Evolutionary conservation across 441 rosid species (phyloP), one percentile per base, ranked within the genome.

Genomic region (Populus hybrid): DNA sequence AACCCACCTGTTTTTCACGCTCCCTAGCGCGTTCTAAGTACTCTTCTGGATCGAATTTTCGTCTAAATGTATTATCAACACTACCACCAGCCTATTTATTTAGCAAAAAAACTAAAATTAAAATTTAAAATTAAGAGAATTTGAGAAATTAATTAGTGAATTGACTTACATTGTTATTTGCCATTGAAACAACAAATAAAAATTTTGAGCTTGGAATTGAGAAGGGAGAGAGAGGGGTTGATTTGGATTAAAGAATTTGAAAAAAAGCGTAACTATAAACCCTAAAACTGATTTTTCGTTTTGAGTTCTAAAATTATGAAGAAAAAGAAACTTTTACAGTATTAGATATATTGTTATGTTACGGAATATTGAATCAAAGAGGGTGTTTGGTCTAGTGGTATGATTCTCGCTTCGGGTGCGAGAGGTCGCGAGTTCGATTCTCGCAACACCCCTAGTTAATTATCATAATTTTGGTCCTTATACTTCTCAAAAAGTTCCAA

Each of bases 11-110:
- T 84, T 85, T 89, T 70, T 95, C 99, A 63, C 98, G 98, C 78
- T 93, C 92, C 24, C 98, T 97, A 75, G 97, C 98, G 23, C 97
- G 95, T 82, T 95, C 95, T 50, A 86, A 81, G 78, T 77, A 89
- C 88, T 90, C 97, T 80, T 96, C 99, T 28, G 86, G 80, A 77
- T 96, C 98, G 82, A 96, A 88, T 78, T 92, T 94, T 79, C 92
- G 87, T 78, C 98, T 87, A 81, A 94, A 96, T 9, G 98, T 94
- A 83, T 94, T 94, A 79, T 94, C 99, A 64, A 94, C 92, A 65
- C 92, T 98, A 67, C 90, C 98, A 72, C 59, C 74, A 42, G 88
- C 54, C 99, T 96, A 76, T 85, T 83, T 77, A 66, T 28, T 4
- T 23, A 36, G 3, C 7, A n/a, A 26, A n/a, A 54, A 77, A 21